Conservation (phyloP, 2,329 filamentous ascomycete genomes). For the Colletotrichum sp. region DNA sequence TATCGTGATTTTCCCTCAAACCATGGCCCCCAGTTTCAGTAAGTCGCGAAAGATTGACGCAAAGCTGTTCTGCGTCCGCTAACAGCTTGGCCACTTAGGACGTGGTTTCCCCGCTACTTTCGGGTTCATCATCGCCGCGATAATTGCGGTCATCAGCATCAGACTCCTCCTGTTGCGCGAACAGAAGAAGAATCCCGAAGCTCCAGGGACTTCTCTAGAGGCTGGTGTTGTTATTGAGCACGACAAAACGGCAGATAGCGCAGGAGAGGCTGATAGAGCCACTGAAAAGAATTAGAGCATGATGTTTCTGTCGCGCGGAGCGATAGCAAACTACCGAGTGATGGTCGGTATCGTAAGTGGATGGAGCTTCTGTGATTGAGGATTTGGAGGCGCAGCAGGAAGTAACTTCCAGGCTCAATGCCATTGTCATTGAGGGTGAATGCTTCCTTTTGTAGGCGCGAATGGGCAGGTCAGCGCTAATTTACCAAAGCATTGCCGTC, state of each 20-base stretch:
- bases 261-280: background rate
- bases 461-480: background rate
- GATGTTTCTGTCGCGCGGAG: background rate
- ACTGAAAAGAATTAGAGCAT: background rate
- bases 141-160: background rate
- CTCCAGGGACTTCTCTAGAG: background rate
- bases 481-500: background rate
- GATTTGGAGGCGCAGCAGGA: background rate
- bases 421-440: background rate
- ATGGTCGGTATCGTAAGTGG: background rate
- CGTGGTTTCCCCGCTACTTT: slow-evolving; percentile 20
- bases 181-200: background rate
- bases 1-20: slow-evolving; percentile 3
- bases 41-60: background rate
- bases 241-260: background rate
- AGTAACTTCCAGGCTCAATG: background rate
- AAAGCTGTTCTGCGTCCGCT: background rate
- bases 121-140: slow-evolving; percentile 12
- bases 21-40: slow-evolving; percentile 6
- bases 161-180: background rate
- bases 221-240: background rate
- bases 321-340: background rate
- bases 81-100: background rate
- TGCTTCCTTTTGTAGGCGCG: background rate
- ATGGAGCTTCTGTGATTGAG: background rate